phyloP scores from a whole-genome alignment of 78 protist species.

The Pigoraptor vietnamica region DNA sequence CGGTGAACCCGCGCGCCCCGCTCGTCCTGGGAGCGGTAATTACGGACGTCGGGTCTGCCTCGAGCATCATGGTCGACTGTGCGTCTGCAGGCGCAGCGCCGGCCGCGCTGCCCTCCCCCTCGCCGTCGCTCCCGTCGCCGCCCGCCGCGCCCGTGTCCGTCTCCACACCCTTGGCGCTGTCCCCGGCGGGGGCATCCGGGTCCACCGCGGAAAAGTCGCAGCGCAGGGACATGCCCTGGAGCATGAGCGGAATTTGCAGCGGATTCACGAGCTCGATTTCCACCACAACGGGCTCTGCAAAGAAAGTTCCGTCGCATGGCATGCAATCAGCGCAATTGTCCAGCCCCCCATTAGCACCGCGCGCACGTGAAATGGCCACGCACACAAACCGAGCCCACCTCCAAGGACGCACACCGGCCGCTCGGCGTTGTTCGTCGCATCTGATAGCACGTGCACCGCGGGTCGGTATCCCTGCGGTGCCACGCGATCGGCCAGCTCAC shows the following conservation, averaged over 20 bases:
- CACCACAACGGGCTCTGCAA: neutral
- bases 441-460: neutral
- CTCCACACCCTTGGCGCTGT: neutral
- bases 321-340: no score
- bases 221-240: neutral
- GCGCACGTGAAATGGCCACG: no score
- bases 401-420: constrained; percentile 1
- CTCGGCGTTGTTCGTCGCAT: neutral
- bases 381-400: neutral
- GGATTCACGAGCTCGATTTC: neutral
- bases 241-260: neutral
- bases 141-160: neutral
- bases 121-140: neutral
- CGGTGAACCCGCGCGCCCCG: neutral
- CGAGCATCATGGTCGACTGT: neutral
- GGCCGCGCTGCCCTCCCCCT: neutral
- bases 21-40: neutral
- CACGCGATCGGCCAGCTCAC: neutral
- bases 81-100: no score
- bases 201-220: neutral
- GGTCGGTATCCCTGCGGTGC: neutral
- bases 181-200: neutral
- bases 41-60: neutral
- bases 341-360: no score
- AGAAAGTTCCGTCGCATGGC: no score